These are phyloP conservation scores for Porogramme epimiltina DNA, from an alignment of 1,284 basidiomycete genomes.

Conservation along the genomic window DNA sequence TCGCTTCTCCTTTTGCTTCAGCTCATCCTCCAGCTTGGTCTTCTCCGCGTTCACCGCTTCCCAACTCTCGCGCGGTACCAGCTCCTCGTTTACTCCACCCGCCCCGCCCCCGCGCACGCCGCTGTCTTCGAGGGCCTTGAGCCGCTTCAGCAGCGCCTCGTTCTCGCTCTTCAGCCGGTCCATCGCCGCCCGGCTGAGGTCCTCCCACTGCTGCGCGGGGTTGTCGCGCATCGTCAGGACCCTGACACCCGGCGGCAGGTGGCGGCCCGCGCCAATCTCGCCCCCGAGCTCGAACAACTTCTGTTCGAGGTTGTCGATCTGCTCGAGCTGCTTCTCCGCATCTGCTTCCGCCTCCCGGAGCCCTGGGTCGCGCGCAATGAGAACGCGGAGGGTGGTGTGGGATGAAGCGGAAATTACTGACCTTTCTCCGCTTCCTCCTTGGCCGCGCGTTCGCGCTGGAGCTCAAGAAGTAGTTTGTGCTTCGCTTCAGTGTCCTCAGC, in stretches of 20 bases:
- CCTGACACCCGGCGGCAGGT: constrained; percentile 71
- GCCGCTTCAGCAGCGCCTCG: constrained; percentile 59
- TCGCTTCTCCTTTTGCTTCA: constrained; percentile 77
- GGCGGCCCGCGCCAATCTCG: constrained; percentile 76
- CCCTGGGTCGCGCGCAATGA: constrained; percentile 38
- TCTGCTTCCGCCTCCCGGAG: constrained; percentile 42
- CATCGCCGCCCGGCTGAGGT: constrained; percentile 64
- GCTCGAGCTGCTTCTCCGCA: constrained; percentile 43
- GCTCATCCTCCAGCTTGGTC: constrained; percentile 54
- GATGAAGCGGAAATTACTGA: constrained; percentile 32
- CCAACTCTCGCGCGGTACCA: constrained; percentile 72
- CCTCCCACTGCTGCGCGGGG: constrained; percentile 74
- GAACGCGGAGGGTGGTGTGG: background rate
- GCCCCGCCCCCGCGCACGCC: constrained; percentile 24
- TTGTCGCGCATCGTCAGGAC: constrained; percentile 74
- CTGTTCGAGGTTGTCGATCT: constrained; percentile 67
- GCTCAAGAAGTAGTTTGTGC: constrained; percentile 42
- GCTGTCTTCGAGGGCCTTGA: constrained; percentile 56
- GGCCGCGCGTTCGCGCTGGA: constrained; percentile 42
- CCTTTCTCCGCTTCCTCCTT: constrained; percentile 47
- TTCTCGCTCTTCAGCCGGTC: constrained; percentile 78
- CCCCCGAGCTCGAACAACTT: constrained; percentile 74
- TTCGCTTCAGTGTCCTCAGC: constrained; percentile 32
- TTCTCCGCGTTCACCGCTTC: constrained; percentile 68
- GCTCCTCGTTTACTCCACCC: constrained; percentile 28